phyloP scores from a whole-genome alignment of 176 grass and related monocot species.

The Cenchrus purpureus region DNA sequence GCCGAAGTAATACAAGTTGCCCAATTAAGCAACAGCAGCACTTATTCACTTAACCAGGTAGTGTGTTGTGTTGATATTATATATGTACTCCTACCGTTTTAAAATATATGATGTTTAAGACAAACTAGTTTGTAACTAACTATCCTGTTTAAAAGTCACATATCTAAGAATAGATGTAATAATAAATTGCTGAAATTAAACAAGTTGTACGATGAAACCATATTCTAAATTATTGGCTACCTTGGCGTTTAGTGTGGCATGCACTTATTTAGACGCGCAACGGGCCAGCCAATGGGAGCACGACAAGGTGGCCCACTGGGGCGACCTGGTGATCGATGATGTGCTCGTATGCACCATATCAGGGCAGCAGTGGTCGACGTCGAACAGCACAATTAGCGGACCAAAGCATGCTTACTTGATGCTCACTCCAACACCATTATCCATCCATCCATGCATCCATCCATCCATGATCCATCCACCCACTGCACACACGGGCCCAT shows the following conservation, averaged over 20 bases:
- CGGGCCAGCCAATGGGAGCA: slow-evolving; percentile 1
- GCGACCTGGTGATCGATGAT: slow-evolving; percentile 35
- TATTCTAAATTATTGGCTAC: too few species aligned
- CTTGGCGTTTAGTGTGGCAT: not conserved
- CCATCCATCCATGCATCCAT: not conserved
- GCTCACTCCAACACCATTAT: slow-evolving; percentile 24
- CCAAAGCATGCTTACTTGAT: slow-evolving; percentile 21
- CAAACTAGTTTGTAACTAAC: too few species aligned
- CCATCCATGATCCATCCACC: not conserved
- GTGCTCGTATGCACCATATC: slow-evolving; percentile 29
- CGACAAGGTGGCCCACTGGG: slow-evolving; percentile 33
- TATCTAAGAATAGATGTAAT: too few species aligned
- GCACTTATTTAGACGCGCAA: not conserved
- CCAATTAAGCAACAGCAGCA: too few species aligned
- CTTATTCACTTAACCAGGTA: too few species aligned
- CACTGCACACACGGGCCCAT: too few species aligned
- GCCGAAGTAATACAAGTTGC: too few species aligned
- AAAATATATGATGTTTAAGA: too few species aligned
- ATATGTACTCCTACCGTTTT: too few species aligned
- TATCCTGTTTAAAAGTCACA: too few species aligned
- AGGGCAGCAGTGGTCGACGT: slow-evolving; percentile 44
- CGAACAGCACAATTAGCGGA: slow-evolving; percentile 29
- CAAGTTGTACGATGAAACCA: not conserved
- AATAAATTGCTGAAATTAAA: too few species aligned
- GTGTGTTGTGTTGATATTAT: too few species aligned